These are phyloP conservation scores for Claviceps quebecensis DNA, from an alignment of 2,329 filamentous ascomycete genomes.

Conservation along the genomic window DNA sequence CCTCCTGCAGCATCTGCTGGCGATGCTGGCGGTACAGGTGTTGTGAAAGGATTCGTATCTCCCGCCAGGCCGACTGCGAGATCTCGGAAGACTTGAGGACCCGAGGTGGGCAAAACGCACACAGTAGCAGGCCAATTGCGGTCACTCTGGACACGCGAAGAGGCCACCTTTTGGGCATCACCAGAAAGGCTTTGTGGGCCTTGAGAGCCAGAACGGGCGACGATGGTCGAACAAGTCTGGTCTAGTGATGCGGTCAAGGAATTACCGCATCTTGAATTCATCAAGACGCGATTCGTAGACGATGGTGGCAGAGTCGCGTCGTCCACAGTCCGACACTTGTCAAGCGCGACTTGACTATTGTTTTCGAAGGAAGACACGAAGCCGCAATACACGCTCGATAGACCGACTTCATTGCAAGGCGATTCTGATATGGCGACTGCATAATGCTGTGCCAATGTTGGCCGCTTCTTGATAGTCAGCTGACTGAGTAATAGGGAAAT, in stretches of 20 bases:
- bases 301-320: not conserved
- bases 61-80: no score
- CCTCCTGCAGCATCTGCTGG: not conserved
- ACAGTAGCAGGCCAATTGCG: no score
- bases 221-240: not conserved
- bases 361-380: not conserved
- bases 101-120: no score
- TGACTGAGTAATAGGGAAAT: not conserved
- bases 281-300: not conserved
- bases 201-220: not conserved
- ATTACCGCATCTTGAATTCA: not conserved
- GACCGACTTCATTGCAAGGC: not conserved
- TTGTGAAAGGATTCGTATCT: no score
- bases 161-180: not conserved
- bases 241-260: not conserved
- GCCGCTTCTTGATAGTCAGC: not conserved
- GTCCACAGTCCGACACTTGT: not conserved
- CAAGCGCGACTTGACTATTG: not conserved
- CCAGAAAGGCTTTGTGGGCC: not conserved
- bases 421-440: not conserved
- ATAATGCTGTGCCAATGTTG: conserved; percentile 1
- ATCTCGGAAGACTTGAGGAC: no score
- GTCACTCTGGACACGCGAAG: not conserved
- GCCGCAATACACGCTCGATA: not conserved
- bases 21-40: no score